phyloP scores from a whole-genome alignment of 148 eudicot species.

The Arctostaphylos glauca region DNA sequence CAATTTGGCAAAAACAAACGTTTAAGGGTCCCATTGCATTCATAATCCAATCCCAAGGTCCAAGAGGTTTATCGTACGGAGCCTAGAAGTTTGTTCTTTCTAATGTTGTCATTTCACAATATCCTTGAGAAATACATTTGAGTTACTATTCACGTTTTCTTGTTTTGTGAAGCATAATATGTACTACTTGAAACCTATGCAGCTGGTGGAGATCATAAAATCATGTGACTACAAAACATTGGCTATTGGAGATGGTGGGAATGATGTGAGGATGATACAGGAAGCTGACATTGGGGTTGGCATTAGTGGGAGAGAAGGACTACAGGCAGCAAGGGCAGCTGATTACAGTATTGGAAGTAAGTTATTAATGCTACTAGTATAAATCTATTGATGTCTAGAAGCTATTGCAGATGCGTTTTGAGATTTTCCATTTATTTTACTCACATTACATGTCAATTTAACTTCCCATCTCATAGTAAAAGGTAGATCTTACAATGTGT shows the following conservation, averaged over 20 bases:
- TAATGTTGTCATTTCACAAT: not conserved
- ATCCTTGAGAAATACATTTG: not conserved
- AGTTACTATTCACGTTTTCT: not conserved
- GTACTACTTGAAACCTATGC: constrained; percentile 16
- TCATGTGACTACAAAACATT: constrained; percentile 88
- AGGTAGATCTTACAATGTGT: not conserved
- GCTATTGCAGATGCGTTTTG: not conserved
- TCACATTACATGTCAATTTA: not conserved
- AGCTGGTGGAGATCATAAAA: constrained; percentile 92
- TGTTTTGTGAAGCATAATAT: not conserved
- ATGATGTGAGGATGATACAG: constrained; percentile 99
- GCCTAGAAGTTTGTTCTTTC: not conserved
- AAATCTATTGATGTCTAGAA: not conserved
- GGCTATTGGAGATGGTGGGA: constrained; percentile 99
- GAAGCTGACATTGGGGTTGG: constrained; percentile 99
- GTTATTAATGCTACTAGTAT: constrained; percentile 19
- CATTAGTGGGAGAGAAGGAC: constrained; percentile 97
- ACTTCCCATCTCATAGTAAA: not conserved
- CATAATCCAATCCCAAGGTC: too few species aligned
- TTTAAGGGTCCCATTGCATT: too few species aligned
- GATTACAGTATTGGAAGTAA: constrained; percentile 99
- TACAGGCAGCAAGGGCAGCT: constrained; percentile 99
- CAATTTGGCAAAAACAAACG: too few species aligned
- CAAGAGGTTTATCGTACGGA: not conserved
- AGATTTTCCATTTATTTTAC: constrained; percentile 9